phyloP scores from a whole-genome alignment of 2,329 filamentous ascomycete genomes.

The Neophaeococcomyces aloes region DNA sequence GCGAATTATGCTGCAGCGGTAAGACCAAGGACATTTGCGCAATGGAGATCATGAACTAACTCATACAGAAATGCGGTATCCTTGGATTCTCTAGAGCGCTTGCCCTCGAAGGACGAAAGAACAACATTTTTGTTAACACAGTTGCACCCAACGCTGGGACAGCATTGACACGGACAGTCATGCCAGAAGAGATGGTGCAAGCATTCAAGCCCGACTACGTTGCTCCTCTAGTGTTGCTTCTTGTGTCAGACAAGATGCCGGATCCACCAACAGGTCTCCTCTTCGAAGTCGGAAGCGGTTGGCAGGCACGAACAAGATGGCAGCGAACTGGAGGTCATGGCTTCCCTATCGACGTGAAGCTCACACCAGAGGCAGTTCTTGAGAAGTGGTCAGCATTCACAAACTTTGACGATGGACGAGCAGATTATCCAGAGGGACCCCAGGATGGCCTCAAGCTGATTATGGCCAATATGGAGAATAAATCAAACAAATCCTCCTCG shows the following conservation, averaged over 20 bases:
- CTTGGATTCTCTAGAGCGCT: slow-evolving; percentile 90
- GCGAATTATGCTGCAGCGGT: slow-evolving; percentile 90
- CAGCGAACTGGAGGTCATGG: slow-evolving; percentile 80
- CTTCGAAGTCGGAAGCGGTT: slow-evolving; percentile 91
- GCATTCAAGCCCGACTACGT: slow-evolving; percentile 99
- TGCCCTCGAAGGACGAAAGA: slow-evolving; percentile 85
- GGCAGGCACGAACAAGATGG: slow-evolving; percentile 87
- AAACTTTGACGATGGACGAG: slow-evolving; percentile 77
- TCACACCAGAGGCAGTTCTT: slow-evolving; percentile 75
- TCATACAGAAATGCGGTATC: slow-evolving; percentile 67
- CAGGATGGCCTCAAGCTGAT: slow-evolving; percentile 69
- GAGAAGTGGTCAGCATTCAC: slow-evolving; percentile 67
- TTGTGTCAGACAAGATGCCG: slow-evolving; percentile 78
- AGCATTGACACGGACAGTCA: slow-evolving; percentile 82
- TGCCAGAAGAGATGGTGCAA: slow-evolving; percentile 96
- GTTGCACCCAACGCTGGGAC: slow-evolving; percentile 97
- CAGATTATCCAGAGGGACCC: slow-evolving; percentile 73
- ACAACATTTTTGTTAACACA: slow-evolving; percentile 97
- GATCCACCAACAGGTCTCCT: slow-evolving; percentile 73
- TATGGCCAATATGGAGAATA: slow-evolving; percentile 79
- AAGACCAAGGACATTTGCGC: slow-evolving; percentile 33
- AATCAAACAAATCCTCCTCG: slow-evolving; percentile 41
- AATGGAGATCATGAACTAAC: slow-evolving; percentile 10
- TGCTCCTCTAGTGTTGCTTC: slow-evolving; percentile 78
- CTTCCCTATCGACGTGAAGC: slow-evolving; percentile 75